Evolutionary conservation across 2,329 filamentous ascomycete genomes (phyloP).

Genomic region (Alternaria consortialis): DNA sequence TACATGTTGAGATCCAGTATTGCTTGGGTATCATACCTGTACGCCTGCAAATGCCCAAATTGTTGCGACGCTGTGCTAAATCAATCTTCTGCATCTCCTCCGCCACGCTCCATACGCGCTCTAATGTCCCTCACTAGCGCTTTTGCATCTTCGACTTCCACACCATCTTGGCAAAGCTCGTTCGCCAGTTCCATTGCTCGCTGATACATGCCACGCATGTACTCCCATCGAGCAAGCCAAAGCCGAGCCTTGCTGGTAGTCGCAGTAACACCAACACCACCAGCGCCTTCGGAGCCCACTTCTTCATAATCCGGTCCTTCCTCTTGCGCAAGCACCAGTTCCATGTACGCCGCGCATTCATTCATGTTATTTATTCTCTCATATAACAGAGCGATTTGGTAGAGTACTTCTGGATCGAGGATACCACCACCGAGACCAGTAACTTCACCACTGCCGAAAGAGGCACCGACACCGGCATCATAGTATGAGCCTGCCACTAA

Average conservation of each 20-base stretch:
- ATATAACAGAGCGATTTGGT: constrained; percentile 90
- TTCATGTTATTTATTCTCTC: constrained; percentile 79
- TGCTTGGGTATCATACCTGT: constrained; percentile 20
- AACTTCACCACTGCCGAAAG: constrained; percentile 58
- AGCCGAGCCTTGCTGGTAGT: constrained; percentile 92
- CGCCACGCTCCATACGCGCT: constrained; percentile 69
- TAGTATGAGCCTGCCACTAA: constrained; percentile 88
- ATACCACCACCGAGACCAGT: constrained; percentile 59
- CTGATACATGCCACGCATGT: constrained; percentile 76
- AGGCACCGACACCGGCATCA: constrained; percentile 66
- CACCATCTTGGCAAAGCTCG: constrained; percentile 93
- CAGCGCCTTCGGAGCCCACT: constrained; percentile 50
- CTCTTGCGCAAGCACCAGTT: constrained; percentile 91
- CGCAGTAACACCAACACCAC: constrained; percentile 84
- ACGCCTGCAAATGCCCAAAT: constrained; percentile 17
- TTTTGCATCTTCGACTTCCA: constrained; percentile 97
- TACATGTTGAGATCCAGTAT: constrained; percentile 1
- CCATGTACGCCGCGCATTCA: constrained; percentile 93
- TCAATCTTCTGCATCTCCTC: constrained; percentile 26
- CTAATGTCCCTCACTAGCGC: constrained; percentile 87
- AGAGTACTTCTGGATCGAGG: constrained; percentile 88
- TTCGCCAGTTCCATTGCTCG: constrained; percentile 82
- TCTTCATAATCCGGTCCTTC: constrained; percentile 66
- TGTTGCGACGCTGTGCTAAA: neutral
- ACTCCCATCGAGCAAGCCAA: constrained; percentile 88